A percentile compares a stretch with the other conserved stretches of the same genome.
phyloP scores from a whole-genome alignment of 1,284 basidiomycete species.

The Austropuccinia psidii region DNA sequence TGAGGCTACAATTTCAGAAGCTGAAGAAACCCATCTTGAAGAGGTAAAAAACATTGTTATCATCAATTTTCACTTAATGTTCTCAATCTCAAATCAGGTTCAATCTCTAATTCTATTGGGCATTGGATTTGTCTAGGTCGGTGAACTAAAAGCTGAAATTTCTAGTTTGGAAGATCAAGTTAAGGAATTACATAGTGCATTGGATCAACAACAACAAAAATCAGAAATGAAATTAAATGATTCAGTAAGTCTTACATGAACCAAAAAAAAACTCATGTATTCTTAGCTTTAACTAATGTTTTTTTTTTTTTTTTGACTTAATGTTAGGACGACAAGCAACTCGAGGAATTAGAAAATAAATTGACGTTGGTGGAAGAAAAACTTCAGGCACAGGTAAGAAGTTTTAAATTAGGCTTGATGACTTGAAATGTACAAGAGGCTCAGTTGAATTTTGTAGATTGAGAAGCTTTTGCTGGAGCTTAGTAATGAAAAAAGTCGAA shows the following conservation, averaged over 20 bases:
- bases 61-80: no score
- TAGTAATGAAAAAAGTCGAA: neutral
- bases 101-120: neutral
- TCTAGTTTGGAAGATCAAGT: neutral
- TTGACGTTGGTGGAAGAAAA: no score
- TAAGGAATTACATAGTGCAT: neutral
- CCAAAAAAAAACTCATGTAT: neutral
- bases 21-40: constrained; percentile 22
- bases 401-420: no score
- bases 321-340: neutral
- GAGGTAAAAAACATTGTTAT: neutral
- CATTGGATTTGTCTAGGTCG: no score
- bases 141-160: constrained; percentile 16
- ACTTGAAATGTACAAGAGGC: no score
- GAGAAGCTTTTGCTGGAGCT: no score
- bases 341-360: neutral
- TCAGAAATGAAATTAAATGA: neutral
- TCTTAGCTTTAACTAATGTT: neutral
- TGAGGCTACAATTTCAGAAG: constrained; percentile 23
- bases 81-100: neutral
- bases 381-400: no score
- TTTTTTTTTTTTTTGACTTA: neutral
- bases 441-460: no score
- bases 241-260: neutral
- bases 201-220: neutral